Evolutionary conservation across 2,329 filamentous ascomycete species (phyloP), one percentile per base, ranked within the genome.

Genomic region (Neopestalotiopsis sp.): DNA sequence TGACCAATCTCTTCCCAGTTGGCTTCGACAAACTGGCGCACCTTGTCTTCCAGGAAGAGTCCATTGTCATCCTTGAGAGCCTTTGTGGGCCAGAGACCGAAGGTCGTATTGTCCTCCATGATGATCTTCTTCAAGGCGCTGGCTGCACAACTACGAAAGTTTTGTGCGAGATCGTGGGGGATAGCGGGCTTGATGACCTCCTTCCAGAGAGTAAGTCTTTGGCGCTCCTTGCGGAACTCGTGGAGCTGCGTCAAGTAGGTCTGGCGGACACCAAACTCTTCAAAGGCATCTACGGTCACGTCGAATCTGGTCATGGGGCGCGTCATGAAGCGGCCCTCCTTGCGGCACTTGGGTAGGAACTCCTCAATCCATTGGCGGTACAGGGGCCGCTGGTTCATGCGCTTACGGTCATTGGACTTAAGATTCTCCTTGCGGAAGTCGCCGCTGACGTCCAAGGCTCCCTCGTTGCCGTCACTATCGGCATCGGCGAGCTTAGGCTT

Each of bases 351-450:
- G 0, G 90, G 89, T n/a, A 92, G 78, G 71, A 88, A 94, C 5
- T 90, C 87, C 1, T 90, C 83, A 4, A 91, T 77, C 86, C 91
- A 95, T 5, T 77, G 76, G 1, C 81, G 81, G 75, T 89, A 94
- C 34, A 89, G 83, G 0, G 85, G 84, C 0, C 92, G 85, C 56
- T 83, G 81, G 0, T 72, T 76, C 79, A 90, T 83, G 2, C 90
- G 85, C 28, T 84, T 83, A 1, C 89, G 84, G 71, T 93, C 90
- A 67, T 88, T 89, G 28, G 83, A 73, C 45, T 84, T 88, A 68
- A 87, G 76, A 57, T 76, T 80, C 66, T 77, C 76, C n/a, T 71
- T 71, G 1, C 80, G 80, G 3, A 76, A 75, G 7, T 78, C 78
- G 53, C 76, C 75, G 68, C 76, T 65, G 24, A 73, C 49, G 61